Evolutionary conservation across 2,329 filamentous ascomycete genomes (phyloP), one percentile per base, ranked within the genome.

Genomic region (Fusarium bactridioides): DNA sequence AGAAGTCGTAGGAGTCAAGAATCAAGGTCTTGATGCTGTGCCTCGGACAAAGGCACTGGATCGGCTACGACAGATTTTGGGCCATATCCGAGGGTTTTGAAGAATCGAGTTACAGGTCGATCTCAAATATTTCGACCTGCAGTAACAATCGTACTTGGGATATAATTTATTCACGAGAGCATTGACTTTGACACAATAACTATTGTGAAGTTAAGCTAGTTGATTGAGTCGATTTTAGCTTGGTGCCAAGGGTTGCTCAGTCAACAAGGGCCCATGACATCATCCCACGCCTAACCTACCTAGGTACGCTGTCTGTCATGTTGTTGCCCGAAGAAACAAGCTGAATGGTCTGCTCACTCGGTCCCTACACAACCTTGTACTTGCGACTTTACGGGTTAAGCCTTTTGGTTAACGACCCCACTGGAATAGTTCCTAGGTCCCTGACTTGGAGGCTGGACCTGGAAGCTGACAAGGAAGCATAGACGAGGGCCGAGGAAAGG

Each of bases 1-100:
- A 50, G 91, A 93, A 77, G 79, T 92, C 25, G 81, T 86, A 53
- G 78, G 82, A 31, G 78, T 85, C 29, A 56, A 65, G 35, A 56
- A 62, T 13, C 53, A 37, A 19, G 77, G 81, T 58, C 33, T 58
- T 53, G 38, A 51, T 58, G 60, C 58, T 21, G 55, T 43, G 10
- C 50, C 70, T 15, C 75, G 78, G 51, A 74, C 76, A 21, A 79
- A 69, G 53, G 81, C 82, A 10, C 75, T 84, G 44, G 73, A 74
- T 50, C 78, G 82, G 23, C 73, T 84, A 27, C 77, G 79, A 58
- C 81, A 82, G 57, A 78, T 84, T 43, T 70, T 84, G 37, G 78
- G 79, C 31, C 82, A 84, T 63, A 69, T 84, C 15, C 78, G 81
- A 47, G 81, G 81, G 15, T 67, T 73, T 41, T 74, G 44, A 67